Evolutionary conservation across 2,329 filamentous ascomycete species (phyloP).

Genomic region (Colletotrichum sp.): DNA sequence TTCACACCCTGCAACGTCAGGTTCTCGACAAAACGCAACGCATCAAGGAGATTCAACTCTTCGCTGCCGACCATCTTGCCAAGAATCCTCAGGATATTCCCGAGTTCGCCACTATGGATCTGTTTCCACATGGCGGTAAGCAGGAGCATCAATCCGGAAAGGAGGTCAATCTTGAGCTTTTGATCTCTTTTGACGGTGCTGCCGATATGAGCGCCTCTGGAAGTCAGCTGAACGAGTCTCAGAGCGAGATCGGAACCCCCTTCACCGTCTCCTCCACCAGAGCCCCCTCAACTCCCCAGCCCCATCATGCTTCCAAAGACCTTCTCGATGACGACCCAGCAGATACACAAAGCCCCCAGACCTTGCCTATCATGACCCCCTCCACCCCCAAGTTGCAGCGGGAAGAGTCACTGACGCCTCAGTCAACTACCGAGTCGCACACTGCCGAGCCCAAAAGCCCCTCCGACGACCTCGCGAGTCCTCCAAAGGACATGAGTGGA

Average conservation of each 20-base stretch:
- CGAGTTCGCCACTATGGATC: not conserved
- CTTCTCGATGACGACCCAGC: not conserved
- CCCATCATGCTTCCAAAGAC: not conserved
- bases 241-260: not conserved
- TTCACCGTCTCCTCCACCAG: not conserved
- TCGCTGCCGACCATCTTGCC: not conserved
- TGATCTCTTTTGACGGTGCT: not conserved
- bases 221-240: not conserved
- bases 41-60: slow-evolving; percentile 1
- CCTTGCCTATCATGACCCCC: not conserved
- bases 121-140: not conserved
- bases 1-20: not conserved
- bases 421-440: not conserved
- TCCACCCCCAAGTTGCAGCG: not conserved
- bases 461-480: no score
- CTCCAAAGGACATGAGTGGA: not conserved
- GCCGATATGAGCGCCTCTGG: not conserved
- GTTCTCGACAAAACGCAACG: not conserved
- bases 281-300: not conserved
- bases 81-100: not conserved
- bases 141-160: not conserved
- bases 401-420: not conserved
- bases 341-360: not conserved
- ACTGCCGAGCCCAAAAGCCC: not conserved
- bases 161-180: not conserved